phyloP scores from a whole-genome alignment of 352 stramenopile genomes.

The Phytopythium boreale region DNA sequence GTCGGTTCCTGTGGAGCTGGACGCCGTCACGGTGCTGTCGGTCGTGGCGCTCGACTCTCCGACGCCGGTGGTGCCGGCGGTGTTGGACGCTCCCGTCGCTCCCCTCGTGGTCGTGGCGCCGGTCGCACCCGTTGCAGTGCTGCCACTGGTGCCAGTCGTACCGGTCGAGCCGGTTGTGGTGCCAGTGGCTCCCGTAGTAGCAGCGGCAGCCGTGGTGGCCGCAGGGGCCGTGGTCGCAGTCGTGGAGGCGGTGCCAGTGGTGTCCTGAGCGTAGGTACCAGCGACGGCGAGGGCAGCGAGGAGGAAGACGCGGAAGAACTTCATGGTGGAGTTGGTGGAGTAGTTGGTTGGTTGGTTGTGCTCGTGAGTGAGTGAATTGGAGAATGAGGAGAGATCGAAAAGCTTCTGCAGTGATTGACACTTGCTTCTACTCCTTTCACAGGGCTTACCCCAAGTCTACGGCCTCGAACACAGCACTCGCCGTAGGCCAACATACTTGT shows the following conservation, averaged over 20 bases:
- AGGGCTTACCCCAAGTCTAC: background rate
- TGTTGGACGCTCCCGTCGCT: constrained; percentile 2
- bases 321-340: constrained; percentile 12
- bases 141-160: background rate
- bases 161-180: background rate
- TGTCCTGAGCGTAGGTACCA: constrained; percentile 15
- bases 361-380: constrained; percentile 4
- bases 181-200: background rate
- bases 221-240: constrained; percentile 1
- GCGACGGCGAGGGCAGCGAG: constrained; percentile 18
- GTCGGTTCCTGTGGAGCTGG: constrained; percentile 8
- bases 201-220: background rate
- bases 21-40: constrained; percentile 17
- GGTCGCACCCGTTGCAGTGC: too few relatives aligned
- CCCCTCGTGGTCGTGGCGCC: constrained; percentile 4
- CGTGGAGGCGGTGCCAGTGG: constrained; percentile 9
- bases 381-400: constrained; percentile 10
- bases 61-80: constrained; percentile 14
- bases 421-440: too few relatives aligned
- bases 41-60: constrained; percentile 9
- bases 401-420: too few relatives aligned
- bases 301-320: constrained; percentile 19
- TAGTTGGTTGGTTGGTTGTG: constrained; percentile 9
- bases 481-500: background rate
- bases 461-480: background rate